These are phyloP conservation scores for Aspergillus sp. DNA, from an alignment of 2,329 filamentous ascomycete genomes.

Conservation along the genomic window DNA sequence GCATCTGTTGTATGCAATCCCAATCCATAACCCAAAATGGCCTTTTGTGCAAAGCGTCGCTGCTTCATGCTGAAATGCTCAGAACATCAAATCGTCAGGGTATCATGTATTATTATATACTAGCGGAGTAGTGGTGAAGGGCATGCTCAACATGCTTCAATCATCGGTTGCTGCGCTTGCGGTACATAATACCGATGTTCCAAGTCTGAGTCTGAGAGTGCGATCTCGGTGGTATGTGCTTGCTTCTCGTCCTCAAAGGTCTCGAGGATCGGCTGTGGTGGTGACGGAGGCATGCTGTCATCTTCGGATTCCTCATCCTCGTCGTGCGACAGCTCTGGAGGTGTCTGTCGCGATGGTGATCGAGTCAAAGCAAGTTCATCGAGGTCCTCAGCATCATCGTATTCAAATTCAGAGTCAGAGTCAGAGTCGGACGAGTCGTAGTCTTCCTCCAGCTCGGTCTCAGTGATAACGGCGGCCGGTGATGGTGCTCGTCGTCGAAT, in stretches of 20 bases:
- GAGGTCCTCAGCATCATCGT: slow-evolving; percentile 60
- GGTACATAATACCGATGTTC: slow-evolving; percentile 52
- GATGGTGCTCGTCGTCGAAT: slow-evolving; percentile 31
- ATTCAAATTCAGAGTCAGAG: slow-evolving; percentile 54
- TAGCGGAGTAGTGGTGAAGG: slow-evolving; percentile 2
- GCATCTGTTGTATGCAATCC: not conserved
- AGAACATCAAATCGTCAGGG: slow-evolving; percentile 10
- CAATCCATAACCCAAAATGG: not conserved
- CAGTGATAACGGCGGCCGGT: slow-evolving; percentile 31
- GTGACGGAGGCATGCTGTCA: slow-evolving; percentile 70
- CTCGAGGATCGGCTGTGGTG: slow-evolving; percentile 56
- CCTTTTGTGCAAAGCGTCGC: not conserved
- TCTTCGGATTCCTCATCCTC: slow-evolving; percentile 68
- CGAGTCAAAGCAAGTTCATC: slow-evolving; percentile 66
- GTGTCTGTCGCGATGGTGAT: slow-evolving; percentile 65
- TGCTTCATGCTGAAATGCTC: not conserved
- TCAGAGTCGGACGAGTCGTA: slow-evolving; percentile 47
- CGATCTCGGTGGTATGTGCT: slow-evolving; percentile 42
- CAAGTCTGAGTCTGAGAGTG: slow-evolving; percentile 39
- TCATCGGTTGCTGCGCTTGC: slow-evolving; percentile 44
- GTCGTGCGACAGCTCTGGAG: slow-evolving; percentile 70
- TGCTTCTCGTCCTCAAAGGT: slow-evolving; percentile 60
- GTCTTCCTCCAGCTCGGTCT: slow-evolving; percentile 32
- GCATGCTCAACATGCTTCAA: slow-evolving; percentile 48
- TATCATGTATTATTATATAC: slow-evolving; percentile 21